phyloP scores from a whole-genome alignment of 2,329 filamentous ascomycete species.

The Xylaria polymorpha region DNA sequence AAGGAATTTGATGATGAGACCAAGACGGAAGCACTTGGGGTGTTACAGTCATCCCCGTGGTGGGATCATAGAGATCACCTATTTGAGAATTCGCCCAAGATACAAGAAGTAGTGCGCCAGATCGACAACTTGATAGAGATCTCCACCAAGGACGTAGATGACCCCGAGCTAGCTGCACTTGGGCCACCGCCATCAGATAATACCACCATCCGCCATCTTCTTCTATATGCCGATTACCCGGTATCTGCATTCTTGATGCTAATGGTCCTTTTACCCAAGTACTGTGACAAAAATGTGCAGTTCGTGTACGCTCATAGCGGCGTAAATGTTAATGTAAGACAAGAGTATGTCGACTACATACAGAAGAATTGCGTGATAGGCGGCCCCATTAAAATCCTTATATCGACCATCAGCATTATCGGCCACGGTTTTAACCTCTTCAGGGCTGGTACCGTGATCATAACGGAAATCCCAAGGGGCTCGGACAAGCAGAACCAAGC shows the following conservation, averaged over 20 bases:
- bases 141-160: background rate
- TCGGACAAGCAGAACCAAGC: constrained; percentile 22
- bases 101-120: constrained; percentile 4
- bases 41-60: background rate
- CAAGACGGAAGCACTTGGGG: background rate
- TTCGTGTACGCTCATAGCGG: constrained; percentile 30
- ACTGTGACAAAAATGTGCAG: background rate
- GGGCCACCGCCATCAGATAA: constrained; percentile 24
- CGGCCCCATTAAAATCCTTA: constrained; percentile 23
- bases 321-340: background rate
- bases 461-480: constrained; percentile 23
- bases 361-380: background rate
- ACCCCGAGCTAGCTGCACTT: background rate
- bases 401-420: constrained; percentile 16
- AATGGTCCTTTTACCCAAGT: constrained; percentile 23
- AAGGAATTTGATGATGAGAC: background rate
- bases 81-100: background rate
- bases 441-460: constrained; percentile 29
- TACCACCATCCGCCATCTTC: constrained; percentile 18
- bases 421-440: constrained; percentile 31
- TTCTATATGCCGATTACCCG: constrained; percentile 23
- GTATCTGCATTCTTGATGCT: constrained; percentile 27
- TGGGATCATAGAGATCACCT: background rate
- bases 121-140: background rate
- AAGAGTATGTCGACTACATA: background rate